Evolutionary conservation across 306 rosid species (phyloP), one percentile per base, ranked within the genome.

Genomic region (Arachis hypogaea): DNA sequence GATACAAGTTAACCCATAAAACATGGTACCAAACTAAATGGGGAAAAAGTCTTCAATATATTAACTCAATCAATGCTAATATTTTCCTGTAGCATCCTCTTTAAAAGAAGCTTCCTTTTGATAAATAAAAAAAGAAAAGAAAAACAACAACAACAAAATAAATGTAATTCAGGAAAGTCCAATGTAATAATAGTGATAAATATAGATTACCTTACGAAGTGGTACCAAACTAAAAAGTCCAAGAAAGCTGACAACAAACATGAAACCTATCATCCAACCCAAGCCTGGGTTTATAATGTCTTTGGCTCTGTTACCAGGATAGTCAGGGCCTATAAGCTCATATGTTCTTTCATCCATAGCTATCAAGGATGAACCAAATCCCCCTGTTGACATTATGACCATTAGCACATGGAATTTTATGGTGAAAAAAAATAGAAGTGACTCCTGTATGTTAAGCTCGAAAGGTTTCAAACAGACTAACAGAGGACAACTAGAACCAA

Each of bases 151-250:
- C 52, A 49, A 66, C 50, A 28, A 49, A 51, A 16, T 12, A 50
- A 75, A 60, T 10, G 38, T 56, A 73, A 14, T 5, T 49, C 61
- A 28, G 8, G 54, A 22, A 71, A 51, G 58, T 36, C 44, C 68
- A 47, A 8, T 33, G 33, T 9, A 51, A 51, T 51, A 29, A 59
- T 38, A 65, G 43, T 28, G 29, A 73, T 78, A 68, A 42, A 59
- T 5, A 47, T 40, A 30, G 73, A 58, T 82, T 82, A 94, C 99
- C 97, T 92, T 94, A 7, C 96, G 95, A 76, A 94, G 91, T 64
- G 99, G 96, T 70, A 88, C 93, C 51, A 94, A 90, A 70, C 97
- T 88, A 71, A 94, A 94, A 28, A 94, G 89, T 46, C 99, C 99
- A 40, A 92, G 96, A 81, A 94, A 94, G 85, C 99, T 75, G 77